Conservation (phyloP, 2,329 filamentous ascomycete species). For the Diplodia seriata region DNA sequence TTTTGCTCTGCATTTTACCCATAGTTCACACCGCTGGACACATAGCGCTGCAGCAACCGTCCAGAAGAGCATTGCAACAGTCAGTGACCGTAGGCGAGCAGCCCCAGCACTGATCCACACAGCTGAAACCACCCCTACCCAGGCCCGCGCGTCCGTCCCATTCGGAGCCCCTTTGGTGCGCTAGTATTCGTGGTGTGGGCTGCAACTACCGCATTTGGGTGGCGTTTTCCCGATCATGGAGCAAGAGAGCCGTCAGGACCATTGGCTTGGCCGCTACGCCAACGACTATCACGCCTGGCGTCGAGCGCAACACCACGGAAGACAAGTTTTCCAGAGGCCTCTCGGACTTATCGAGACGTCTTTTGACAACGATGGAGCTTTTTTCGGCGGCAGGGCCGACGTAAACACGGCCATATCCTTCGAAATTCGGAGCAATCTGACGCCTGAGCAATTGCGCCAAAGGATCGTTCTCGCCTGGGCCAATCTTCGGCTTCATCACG, state of each 20-base stretch:
- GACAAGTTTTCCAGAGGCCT: conserved; percentile 43
- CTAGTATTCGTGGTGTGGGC: background rate
- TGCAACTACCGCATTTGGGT: background rate
- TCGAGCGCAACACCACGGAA: conserved; percentile 18
- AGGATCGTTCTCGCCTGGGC: conserved; percentile 52
- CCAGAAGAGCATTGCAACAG: background rate
- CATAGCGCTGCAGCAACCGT: background rate
- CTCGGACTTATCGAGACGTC: conserved; percentile 54
- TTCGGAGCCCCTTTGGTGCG: too few species aligned
- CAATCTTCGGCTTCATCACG: conserved; percentile 48
- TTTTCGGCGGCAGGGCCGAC: conserved; percentile 55
- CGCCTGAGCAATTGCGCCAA: conserved; percentile 42
- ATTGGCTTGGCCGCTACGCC: conserved; percentile 53
- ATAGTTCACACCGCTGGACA: background rate
- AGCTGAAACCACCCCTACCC: background rate
- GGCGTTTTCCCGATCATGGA: background rate
- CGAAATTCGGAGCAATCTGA: conserved; percentile 44
- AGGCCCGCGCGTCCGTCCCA: too few species aligned
- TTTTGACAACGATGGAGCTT: conserved; percentile 54
- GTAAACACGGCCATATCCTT: conserved; percentile 50
- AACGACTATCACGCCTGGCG: conserved; percentile 49
- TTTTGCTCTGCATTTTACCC: background rate
- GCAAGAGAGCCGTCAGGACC: conserved; percentile 17
- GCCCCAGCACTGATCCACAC: background rate
- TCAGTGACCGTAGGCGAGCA: background rate